Evolutionary conservation across 805 yeast species (phyloP).

Genomic region (Starmera quercuum): DNA sequence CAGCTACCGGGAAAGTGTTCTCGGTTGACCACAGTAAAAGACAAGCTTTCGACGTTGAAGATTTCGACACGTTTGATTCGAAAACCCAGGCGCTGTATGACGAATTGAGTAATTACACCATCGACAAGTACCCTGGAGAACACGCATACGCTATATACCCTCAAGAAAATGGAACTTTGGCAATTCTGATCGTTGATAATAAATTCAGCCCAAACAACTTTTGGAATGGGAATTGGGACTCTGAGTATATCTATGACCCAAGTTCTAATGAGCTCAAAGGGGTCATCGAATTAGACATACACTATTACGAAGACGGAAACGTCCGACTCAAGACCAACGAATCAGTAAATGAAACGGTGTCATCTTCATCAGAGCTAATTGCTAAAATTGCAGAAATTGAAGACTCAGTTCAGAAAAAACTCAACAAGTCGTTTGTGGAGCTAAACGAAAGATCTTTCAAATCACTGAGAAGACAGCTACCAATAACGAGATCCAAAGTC

Average conservation of each 20-base stretch:
- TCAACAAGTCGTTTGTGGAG: slow-evolving; percentile 56
- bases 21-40: slow-evolving; percentile 49
- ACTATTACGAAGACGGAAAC: slow-evolving; percentile 94
- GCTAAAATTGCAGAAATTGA: slow-evolving; percentile 50
- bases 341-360: slow-evolving; percentile 20
- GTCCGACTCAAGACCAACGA: slow-evolving; percentile 60
- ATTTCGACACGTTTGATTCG: slow-evolving; percentile 16
- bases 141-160: slow-evolving; percentile 33
- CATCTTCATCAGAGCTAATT: slow-evolving; percentile 21
- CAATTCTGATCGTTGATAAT: slow-evolving; percentile 58
- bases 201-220: slow-evolving; percentile 68
- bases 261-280: slow-evolving; percentile 37
- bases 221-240: slow-evolving; percentile 87
- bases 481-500: slow-evolving; percentile 84
- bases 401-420: slow-evolving; percentile 45
- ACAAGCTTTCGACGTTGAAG: slow-evolving; percentile 46
- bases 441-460: slow-evolving; percentile 81
- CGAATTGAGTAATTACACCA: slow-evolving; percentile 38
- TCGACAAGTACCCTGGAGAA: slow-evolving; percentile 61
- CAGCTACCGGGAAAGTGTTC: slow-evolving; percentile 37
- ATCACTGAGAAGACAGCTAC: slow-evolving; percentile 80
- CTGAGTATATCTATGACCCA: slow-evolving; percentile 44
- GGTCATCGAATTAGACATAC: slow-evolving; percentile 60
- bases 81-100: slow-evolving; percentile 12
- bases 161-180: slow-evolving; percentile 17